Base-by-base conservation (phyloP, 495 filamentous ascomycete species). In the Aspergillus sparsus region DNA sequence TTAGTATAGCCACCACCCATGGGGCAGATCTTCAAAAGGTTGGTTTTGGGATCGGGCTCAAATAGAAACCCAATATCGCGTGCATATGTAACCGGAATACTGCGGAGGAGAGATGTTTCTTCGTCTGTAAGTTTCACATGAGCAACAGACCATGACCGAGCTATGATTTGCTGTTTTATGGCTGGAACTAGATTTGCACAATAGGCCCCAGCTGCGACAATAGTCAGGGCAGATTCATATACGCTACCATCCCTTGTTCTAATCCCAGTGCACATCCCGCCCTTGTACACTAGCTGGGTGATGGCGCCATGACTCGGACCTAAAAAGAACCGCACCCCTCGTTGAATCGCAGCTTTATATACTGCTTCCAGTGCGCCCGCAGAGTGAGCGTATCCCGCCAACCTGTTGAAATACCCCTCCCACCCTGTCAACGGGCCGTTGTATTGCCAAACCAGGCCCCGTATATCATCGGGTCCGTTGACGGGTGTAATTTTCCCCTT, bases 11-110 rank as follows among this genome's bases (percentile, higher is more conserved):
- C 84, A 0, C 77, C 78, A 15, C 80, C 79, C 62, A 79, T 74
- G 0, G 82, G 79, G 47, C 81, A 83, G 10, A 86, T 62, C 72
- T 85, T 86, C 35, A 84, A 56, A 21, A 84, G 58, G 32, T 79
- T 76, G 0, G 81, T 83, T 63, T 76, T 74, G 1, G 72, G 77
- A 62, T 84, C 82, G 0, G 83, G 82, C 62, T 85, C 82, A 54
- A 85, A 87, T 65, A 84, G 82, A 71, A 85, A 85, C 0, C 82
- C 82, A 13, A 85, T 66, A 66, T 85, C 82, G 10, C 82, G 76
- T 8, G 73, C 77, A 54, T 84, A 82, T 5, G 76, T 81, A 2
- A 83, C 79, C 0, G 84, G 82, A 49, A 85, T 82, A 15, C 80
- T 79, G 8, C 77, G 75, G 6, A 87, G 71, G 12, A 62, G 57